These are phyloP conservation scores for Fusarium anguioides DNA, from an alignment of 2,329 filamentous ascomycete species.

Conservation along the genomic window DNA sequence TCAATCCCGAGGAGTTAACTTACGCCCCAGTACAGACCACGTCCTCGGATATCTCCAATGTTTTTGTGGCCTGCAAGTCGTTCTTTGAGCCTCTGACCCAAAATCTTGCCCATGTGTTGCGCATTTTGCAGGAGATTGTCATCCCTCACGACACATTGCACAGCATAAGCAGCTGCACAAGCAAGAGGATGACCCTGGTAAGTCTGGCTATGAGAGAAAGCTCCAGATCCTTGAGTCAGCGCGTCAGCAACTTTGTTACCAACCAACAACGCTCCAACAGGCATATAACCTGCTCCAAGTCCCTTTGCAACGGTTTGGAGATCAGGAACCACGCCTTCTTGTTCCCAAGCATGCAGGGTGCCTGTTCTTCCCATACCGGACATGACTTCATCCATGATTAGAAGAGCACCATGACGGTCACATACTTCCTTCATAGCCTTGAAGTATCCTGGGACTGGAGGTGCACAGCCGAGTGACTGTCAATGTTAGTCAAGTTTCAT, in stretches of 20 bases:
- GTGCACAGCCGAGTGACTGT: constrained; percentile 29
- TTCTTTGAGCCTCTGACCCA: constrained; percentile 11
- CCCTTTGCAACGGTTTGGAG: constrained; percentile 75
- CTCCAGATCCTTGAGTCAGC: constrained; percentile 30
- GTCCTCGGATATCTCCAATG: constrained; percentile 37
- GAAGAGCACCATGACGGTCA: constrained; percentile 63
- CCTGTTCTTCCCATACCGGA: constrained; percentile 72
- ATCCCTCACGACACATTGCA: constrained; percentile 45
- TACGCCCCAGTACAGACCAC: constrained; percentile 38
- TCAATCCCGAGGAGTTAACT: background rate
- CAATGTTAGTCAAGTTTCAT: accelerated
- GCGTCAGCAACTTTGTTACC: constrained; percentile 15
- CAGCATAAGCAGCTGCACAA: constrained; percentile 53
- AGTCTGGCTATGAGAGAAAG: constrained; percentile 69
- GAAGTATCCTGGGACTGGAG: constrained; percentile 60
- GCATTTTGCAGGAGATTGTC: constrained; percentile 31
- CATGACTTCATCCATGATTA: constrained; percentile 74
- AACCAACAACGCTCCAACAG: constrained; percentile 24
- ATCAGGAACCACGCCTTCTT: constrained; percentile 67
- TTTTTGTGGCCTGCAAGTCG: constrained; percentile 18
- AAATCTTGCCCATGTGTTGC: background rate
- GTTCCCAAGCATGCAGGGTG: constrained; percentile 71
- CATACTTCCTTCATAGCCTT: constrained; percentile 64
- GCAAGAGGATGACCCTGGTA: constrained; percentile 57
- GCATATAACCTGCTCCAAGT: constrained; percentile 55